Conservation (phyloP, 108 stramenopile genomes). For the Nitzschia inconspicua region DNA sequence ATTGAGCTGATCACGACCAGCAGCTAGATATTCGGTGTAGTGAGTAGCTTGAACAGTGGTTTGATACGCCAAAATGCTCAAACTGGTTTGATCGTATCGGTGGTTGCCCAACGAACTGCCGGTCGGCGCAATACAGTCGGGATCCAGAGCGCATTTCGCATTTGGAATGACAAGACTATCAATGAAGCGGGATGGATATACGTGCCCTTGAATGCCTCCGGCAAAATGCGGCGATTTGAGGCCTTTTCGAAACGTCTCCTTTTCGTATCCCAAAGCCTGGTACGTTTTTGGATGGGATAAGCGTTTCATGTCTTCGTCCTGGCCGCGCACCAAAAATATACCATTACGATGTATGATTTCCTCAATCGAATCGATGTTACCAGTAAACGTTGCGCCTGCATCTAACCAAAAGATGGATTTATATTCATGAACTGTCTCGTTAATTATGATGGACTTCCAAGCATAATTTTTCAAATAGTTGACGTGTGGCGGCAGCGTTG, state of each 20-base stretch:
- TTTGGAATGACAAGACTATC: constrained; percentile 25
- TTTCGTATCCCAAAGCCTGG: constrained; percentile 21
- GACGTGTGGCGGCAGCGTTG: constrained; percentile 17
- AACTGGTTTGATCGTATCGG: constrained; percentile 33
- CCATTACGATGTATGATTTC: constrained; percentile 29
- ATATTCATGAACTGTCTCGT: constrained; percentile 30
- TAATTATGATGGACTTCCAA: constrained; percentile 25
- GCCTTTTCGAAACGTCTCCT: constrained; percentile 15
- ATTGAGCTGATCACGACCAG: constrained; percentile 5
- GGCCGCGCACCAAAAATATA: constrained; percentile 31
- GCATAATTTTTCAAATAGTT: constrained; percentile 22
- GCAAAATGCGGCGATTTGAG: constrained; percentile 37
- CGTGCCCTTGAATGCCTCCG: constrained; percentile 29
- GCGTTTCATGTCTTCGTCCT: constrained; percentile 26
- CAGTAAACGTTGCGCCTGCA: constrained; percentile 27
- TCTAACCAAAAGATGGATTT: constrained; percentile 33
- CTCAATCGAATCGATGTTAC: constrained; percentile 22
- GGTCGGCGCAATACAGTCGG: constrained; percentile 23
- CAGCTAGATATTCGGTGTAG: constrained; percentile 25
- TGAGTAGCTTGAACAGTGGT: constrained; percentile 3
- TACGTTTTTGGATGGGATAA: constrained; percentile 22
- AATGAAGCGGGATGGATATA: constrained; percentile 34
- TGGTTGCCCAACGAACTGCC: constrained; percentile 8
- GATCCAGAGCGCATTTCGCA: constrained; percentile 33
- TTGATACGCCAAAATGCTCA: constrained; percentile 36